These are phyloP conservation scores for Coemansia sp. DNA, from an alignment of 192 early-diverging fungal genomes.

Conservation along the genomic window DNA sequence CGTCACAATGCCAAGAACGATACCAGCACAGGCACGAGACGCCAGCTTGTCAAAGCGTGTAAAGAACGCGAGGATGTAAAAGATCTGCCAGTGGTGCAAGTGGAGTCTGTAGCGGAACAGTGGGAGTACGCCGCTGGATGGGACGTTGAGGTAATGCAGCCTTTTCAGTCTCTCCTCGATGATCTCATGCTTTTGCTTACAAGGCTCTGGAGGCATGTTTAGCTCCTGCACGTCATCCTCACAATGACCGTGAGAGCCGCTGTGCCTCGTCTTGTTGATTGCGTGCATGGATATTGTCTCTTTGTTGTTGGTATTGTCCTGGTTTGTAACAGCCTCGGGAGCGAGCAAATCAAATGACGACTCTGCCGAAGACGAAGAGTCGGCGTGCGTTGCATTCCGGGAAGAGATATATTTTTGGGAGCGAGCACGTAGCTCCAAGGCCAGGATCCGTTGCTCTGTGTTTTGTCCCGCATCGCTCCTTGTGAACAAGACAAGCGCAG, in stretches of 20 bases:
- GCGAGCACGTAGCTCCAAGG: slow-evolving; percentile 14
- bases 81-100: slow-evolving; percentile 83
- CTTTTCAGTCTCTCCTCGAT: slow-evolving; percentile 22
- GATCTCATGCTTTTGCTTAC: slow-evolving; percentile 10
- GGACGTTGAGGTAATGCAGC: slow-evolving; percentile 35
- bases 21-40: slow-evolving; percentile 67
- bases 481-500: slow-evolving; percentile 25
- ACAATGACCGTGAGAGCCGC: neutral
- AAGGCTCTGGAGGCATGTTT: slow-evolving; percentile 30
- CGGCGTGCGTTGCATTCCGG: neutral
- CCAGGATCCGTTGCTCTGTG: slow-evolving; percentile 13
- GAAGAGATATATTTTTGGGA: slow-evolving; percentile 17
- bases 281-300: neutral
- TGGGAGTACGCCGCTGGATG: slow-evolving; percentile 18
- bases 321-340: neutral
- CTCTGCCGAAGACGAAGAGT: neutral
- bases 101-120: slow-evolving; percentile 54
- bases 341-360: neutral
- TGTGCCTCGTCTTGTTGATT: neutral
- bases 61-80: slow-evolving; percentile 78
- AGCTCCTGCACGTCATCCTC: slow-evolving; percentile 5
- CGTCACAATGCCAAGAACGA: slow-evolving; percentile 70
- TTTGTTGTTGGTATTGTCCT: slow-evolving; percentile 4
- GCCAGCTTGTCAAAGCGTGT: slow-evolving; percentile 70
- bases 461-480: slow-evolving; percentile 25